A percentile compares a stretch with the other conserved stretches of the same genome.
These are phyloP conservation scores for Naegleria lovaniensis DNA, from an alignment of 208 protist genomes.

Conservation along the genomic window DNA sequence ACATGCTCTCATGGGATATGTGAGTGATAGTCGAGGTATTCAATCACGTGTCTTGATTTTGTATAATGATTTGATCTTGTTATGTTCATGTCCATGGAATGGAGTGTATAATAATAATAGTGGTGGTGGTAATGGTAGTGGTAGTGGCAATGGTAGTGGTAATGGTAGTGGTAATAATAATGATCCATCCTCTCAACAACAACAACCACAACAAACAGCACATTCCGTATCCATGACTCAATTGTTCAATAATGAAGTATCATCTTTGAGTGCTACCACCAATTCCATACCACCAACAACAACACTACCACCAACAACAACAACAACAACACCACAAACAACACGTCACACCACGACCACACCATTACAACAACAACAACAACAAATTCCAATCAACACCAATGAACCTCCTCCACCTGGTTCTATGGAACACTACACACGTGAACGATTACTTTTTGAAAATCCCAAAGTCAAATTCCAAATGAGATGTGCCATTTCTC, in stretches of 20 bases:
- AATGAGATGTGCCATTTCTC: slow-evolving; percentile 15
- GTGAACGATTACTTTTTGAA: not conserved
- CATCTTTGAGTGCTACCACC: too few relatives aligned
- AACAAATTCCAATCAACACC: not conserved
- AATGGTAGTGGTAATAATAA: not conserved
- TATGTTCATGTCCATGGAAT: not conserved
- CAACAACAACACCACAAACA: not conserved
- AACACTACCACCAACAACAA: not conserved
- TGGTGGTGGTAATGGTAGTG: not conserved
- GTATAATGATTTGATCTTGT: slow-evolving; percentile 16
- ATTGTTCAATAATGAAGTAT: not conserved
- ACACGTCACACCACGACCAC: not conserved
- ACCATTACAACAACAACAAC: not conserved
- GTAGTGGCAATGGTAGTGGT: not conserved
- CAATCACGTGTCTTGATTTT: not conserved
- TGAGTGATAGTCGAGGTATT: not conserved
- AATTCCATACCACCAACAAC: not conserved
- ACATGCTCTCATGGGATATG: not conserved
- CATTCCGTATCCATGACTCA: not conserved
- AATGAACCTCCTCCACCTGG: not conserved
- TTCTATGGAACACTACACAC: not conserved
- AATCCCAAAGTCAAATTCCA: not conserved
- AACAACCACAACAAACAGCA: too few relatives aligned
- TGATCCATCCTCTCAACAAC: too few relatives aligned
- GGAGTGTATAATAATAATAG: not conserved